A percentile compares a stretch with the other conserved stretches of the same genome.
Evolutionary conservation across 805 yeast species (phyloP).

Genomic region (Suhomyces canberraensis): DNA sequence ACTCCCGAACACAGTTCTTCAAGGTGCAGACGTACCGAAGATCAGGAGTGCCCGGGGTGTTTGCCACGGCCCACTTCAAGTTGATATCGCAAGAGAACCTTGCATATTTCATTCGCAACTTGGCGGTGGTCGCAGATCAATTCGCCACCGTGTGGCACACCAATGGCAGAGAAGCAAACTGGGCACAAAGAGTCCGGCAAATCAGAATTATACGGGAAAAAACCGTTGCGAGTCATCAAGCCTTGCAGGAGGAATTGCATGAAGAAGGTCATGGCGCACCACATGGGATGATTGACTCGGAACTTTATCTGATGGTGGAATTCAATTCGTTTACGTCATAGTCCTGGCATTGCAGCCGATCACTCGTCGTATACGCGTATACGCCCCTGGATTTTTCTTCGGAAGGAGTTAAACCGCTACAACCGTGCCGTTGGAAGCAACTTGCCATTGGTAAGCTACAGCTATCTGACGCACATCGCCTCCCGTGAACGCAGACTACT

Average conservation of each 20-base stretch:
- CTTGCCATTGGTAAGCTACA: too few species aligned
- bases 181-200: constrained; percentile 67
- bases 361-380: too few species aligned
- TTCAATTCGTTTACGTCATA: constrained; percentile 27
- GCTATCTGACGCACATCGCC: too few species aligned
- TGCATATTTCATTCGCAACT: constrained; percentile 62
- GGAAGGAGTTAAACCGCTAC: too few species aligned
- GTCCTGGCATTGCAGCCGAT: too few species aligned
- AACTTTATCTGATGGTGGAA: constrained; percentile 23
- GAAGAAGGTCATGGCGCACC: neutral
- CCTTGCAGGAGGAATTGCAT: constrained; percentile 24
- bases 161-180: constrained; percentile 46
- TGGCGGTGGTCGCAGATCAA: constrained; percentile 62
- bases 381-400: too few species aligned
- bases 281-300: constrained; percentile 4
- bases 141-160: constrained; percentile 77
- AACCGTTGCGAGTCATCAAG: constrained; percentile 24
- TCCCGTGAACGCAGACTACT: too few species aligned
- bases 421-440: too few species aligned
- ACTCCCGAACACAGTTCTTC: constrained; percentile 32
- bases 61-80: constrained; percentile 75
- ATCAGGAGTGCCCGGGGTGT: constrained; percentile 70
- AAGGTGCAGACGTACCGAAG: constrained; percentile 63
- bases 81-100: constrained; percentile 58
- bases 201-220: constrained; percentile 33